Evolutionary conservation across 2,329 filamentous ascomycete species (phyloP), one percentile per base, ranked within the genome.

Genomic region (Ceratocystiopsis minuta): DNA sequence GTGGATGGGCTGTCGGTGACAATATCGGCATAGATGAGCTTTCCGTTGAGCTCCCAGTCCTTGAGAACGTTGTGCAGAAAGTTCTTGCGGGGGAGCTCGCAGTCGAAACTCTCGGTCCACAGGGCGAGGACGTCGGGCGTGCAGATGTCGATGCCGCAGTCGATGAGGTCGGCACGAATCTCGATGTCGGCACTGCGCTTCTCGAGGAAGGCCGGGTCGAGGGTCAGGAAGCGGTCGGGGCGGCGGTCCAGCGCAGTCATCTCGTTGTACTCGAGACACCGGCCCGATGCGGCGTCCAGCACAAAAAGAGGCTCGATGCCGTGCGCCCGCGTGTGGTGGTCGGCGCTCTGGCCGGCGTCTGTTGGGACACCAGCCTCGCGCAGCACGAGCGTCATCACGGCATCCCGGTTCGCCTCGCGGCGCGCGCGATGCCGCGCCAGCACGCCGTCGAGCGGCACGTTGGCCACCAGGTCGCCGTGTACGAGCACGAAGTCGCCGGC

Each of bases 351-450:
- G 13, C 78, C 81, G 17, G 14, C 17, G 55, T 75, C 79, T 47
- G 81, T 71, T 16, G 75, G 76, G 43, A 79, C 75, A 2, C 75
- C 69, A 10, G 78, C 82, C 56, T 87, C 80, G 37, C 85, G 73
- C 45, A 96, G 63, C 13, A 98, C 74, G 70, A 95, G 81, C 3
- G 90, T 98, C 90, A 98, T 96, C 60, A 95, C 94, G 34, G 88
- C 86, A 56, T 93, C 88, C 53, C 90, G 88, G 62, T 92, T 85
- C 42, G 78, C 76, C 54, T 79, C 73, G 45, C 86, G 75, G 45
- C 90, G 78, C 43, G 78, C 78, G 46, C 83, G 76, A 58, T 98
- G 90, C 41, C 75, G 77, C 3, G 77, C 74, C 40, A 98, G 63
- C 10, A 82, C 80, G 38, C 67, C 66, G 47, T 88, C 84, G n/a